These are phyloP conservation scores for Ceratocystis diversiconidia DNA, from an alignment of 2,329 filamentous ascomycete genomes.

Conservation along the genomic window DNA sequence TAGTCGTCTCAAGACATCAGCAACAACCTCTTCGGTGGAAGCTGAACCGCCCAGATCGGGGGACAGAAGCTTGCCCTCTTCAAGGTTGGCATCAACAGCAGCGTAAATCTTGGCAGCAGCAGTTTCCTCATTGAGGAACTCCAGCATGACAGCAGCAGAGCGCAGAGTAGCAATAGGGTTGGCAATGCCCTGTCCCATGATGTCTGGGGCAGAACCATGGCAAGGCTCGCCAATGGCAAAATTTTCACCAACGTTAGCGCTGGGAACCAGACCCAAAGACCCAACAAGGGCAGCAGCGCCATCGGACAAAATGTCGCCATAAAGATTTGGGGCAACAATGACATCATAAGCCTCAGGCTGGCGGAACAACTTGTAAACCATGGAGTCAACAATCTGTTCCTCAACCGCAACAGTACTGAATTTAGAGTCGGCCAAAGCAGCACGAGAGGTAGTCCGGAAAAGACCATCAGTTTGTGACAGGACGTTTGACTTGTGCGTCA, in stretches of 20 bases:
- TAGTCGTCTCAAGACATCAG: constrained; percentile 72
- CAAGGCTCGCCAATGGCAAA: constrained; percentile 98
- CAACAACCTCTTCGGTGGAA: constrained; percentile 70
- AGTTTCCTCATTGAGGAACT: constrained; percentile 77
- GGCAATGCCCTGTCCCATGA: constrained; percentile 80
- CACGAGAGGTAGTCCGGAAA: constrained; percentile 68
- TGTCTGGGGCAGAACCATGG: constrained; percentile 91
- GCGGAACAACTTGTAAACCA: constrained; percentile 99
- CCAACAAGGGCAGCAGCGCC: constrained; percentile 89
- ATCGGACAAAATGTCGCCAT: constrained; percentile 93
- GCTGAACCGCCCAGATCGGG: constrained; percentile 85
- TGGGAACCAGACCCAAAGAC: constrained; percentile 80
- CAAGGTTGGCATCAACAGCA: constrained; percentile 80
- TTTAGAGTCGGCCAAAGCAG: constrained; percentile 50
- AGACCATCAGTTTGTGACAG: constrained; percentile 91
- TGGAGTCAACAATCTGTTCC: constrained; percentile 97
- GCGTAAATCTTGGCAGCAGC: constrained; percentile 83
- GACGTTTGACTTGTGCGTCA: constrained; percentile 98
- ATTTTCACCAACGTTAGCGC: constrained; percentile 82
- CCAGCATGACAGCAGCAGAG: constrained; percentile 85
- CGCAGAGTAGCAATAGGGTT: constrained; percentile 93
- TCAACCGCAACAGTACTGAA: constrained; percentile 59
- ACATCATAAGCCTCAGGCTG: constrained; percentile 93
- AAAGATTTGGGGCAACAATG: constrained; percentile 92
- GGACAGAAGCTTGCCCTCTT: constrained; percentile 66